A percentile compares a stretch with the other conserved stretches of the same genome.
Conservation (phyloP, 805 yeast genomes). For the Metschnikowia rubicola region DNA sequence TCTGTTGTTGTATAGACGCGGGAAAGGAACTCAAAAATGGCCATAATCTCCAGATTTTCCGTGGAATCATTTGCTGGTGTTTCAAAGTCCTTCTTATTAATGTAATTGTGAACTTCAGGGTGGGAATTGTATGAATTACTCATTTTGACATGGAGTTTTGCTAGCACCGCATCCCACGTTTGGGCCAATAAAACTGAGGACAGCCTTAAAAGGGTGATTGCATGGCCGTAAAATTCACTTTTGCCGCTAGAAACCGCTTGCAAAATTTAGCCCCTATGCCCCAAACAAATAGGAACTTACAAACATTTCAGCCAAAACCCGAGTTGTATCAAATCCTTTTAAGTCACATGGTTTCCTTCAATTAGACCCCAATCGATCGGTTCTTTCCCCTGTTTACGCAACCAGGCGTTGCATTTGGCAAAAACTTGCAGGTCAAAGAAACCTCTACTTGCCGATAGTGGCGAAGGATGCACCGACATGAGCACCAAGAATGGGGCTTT, state of each 20-base stretch:
- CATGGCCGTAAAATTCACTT: not conserved
- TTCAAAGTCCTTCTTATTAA: not conserved
- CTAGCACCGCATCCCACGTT: constrained; percentile 1
- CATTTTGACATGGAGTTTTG: constrained; percentile 3
- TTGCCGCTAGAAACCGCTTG: constrained; percentile 2
- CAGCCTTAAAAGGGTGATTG: constrained; percentile 3
- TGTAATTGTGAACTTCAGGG: constrained; percentile 3
- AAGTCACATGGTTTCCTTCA: constrained; percentile 26
- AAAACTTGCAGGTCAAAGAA: constrained; percentile 80
- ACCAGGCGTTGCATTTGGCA: constrained; percentile 74
- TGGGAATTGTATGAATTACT: constrained; percentile 11
- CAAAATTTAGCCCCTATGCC: not conserved
- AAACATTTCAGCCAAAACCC: too few species aligned
- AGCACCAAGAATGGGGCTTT: constrained; percentile 48
- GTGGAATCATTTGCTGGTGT: not conserved
- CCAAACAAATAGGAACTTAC: too few species aligned
- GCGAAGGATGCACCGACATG: constrained; percentile 89
- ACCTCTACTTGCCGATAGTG: constrained; percentile 82
- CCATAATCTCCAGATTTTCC: not conserved
- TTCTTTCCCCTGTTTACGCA: constrained; percentile 37
- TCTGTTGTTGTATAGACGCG: not conserved
- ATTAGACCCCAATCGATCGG: constrained; percentile 65
- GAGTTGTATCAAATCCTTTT: not conserved
- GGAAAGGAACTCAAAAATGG: constrained; percentile 4
- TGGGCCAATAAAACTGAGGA: constrained; percentile 2